Evolutionary conservation across 768 basidiomycete genomes (phyloP), one percentile per base, ranked within the genome.

Genomic region (Trametes cingulata): DNA sequence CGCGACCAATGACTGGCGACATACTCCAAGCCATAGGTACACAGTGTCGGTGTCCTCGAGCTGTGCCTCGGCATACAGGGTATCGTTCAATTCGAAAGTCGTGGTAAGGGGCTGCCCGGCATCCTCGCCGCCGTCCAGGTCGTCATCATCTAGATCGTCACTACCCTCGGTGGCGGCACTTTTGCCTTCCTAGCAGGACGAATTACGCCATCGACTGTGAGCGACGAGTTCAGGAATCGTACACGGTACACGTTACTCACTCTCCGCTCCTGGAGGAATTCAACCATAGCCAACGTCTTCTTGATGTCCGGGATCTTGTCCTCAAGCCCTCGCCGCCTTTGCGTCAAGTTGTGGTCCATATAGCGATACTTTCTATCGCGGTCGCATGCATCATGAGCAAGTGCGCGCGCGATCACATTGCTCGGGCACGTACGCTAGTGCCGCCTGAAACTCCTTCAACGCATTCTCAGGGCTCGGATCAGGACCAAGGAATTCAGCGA

Each of bases 231-330:
- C 15, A 15, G 20, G 36, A 8, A 15, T 10, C 27, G 29, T 14
- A 19, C 15, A 41, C 17, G 25, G 14, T 27, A 10, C 25, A 49
- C 52, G 9, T 37, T 17, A 66, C 51, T 52, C 68, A 91, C 91
- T 65, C 88, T 80, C 68, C 86, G 76, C 60, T 87, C 85, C 64
- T 86, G 84, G 24, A 97, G 72, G 71, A 83, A 91, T 68, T 90
- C 85, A 20, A 98, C 93, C 85, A 98, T 96, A 62, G 81, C 81
- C 42, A 99, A 75, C 2, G 95, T 98, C 77, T 95, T 94, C 68
- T 84, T 84, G 69, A 98, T 93, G 72, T 99, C 97, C 0, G 96
- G 95, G 37, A 98, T 95, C 80, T 99, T 98, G 62, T 93, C 91
- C 66, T 95, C 90, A 5, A 98, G 80, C 17, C 88, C 85, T 52